phyloP scores from a whole-genome alignment of 306 rosid species.

The Trifolium dubium region DNA sequence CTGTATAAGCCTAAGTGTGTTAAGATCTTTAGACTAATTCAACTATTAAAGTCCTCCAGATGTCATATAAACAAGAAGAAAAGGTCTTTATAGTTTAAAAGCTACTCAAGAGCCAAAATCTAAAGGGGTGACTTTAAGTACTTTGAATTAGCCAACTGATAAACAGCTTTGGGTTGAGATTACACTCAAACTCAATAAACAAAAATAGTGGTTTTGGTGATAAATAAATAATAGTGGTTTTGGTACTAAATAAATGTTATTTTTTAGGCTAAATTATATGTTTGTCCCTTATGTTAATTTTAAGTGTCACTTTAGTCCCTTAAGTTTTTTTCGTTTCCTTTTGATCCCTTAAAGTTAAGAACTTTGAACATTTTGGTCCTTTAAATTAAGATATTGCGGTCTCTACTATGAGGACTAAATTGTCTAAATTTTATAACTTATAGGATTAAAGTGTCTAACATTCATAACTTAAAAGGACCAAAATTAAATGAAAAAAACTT shows the following conservation, averaged over 20 bases:
- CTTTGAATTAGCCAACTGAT: constrained; percentile 22
- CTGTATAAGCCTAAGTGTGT: not conserved
- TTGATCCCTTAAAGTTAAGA: too few relatives aligned
- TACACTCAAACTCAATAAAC: constrained; percentile 16
- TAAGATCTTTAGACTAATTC: not conserved
- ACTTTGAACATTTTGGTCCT: too few relatives aligned
- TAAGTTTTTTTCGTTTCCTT: too few relatives aligned
- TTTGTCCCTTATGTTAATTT: too few relatives aligned
- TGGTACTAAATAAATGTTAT: not conserved
- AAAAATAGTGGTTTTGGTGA: not conserved
- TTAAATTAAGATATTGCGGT: too few relatives aligned
- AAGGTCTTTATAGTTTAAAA: not conserved
- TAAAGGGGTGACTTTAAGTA: not conserved
- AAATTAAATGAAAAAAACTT: too few relatives aligned
- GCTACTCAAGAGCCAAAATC: not conserved
- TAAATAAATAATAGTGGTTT: not conserved
- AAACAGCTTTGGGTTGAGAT: constrained; percentile 4
- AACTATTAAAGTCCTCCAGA: not conserved
- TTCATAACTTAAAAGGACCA: too few relatives aligned
- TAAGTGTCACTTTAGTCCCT: too few relatives aligned
- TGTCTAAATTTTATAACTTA: too few relatives aligned
- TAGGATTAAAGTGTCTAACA: too few relatives aligned
- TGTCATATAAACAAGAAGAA: not conserved
- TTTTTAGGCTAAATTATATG: not conserved
- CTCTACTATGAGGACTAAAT: too few relatives aligned